Percentiles rank a stretch among this genome's conserved stretches.
phyloP scores from a whole-genome alignment of 2,329 filamentous ascomycete genomes.

The Colletotrichum sansevieriae region DNA sequence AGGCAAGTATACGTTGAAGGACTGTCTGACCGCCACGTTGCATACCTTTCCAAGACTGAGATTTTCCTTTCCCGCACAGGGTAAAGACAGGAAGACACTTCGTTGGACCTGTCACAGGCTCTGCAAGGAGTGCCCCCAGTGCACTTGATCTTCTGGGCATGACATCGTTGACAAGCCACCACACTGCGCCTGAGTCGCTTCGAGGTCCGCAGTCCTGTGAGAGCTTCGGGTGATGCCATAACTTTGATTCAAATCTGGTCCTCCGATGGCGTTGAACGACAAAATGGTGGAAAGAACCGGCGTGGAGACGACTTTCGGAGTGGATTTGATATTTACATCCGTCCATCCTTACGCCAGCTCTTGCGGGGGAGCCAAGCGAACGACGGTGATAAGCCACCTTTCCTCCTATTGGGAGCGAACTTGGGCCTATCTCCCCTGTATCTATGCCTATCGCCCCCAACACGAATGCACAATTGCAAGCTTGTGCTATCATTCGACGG shows the following conservation, averaged over 20 bases:
- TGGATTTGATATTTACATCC: conserved; percentile 14
- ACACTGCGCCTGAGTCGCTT: conserved; percentile 8
- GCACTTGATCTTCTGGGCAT: conserved; percentile 60
- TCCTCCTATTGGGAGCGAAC: conserved; percentile 2
- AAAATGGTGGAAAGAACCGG: no score
- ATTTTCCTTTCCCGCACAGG: conserved; percentile 57
- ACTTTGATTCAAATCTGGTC: not conserved
- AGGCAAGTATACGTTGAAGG: not conserved
- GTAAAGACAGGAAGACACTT: conserved; percentile 54
- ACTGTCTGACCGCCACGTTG: no score
- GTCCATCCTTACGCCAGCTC: conserved; percentile 9
- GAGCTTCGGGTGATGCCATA: conserved; percentile 1
- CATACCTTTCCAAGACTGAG: conserved; percentile 46
- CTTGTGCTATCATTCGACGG: no score
- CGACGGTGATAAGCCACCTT: not conserved
- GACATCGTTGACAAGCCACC: conserved; percentile 55
- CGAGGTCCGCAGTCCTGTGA: not conserved
- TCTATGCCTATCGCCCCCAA: conserved; percentile 1
- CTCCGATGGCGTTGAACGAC: no score
- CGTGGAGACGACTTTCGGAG: conserved; percentile 7
- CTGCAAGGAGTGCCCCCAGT: conserved; percentile 58
- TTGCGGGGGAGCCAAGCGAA: conserved; percentile 1
- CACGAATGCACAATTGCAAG: no score
- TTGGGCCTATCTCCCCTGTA: conserved; percentile 4
- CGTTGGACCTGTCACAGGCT: conserved; percentile 54